Evolutionary conservation across 192 early-diverging fungal genomes (phyloP), one percentile per base, ranked within the genome.

Genomic region (Haplosporangium gracile): DNA sequence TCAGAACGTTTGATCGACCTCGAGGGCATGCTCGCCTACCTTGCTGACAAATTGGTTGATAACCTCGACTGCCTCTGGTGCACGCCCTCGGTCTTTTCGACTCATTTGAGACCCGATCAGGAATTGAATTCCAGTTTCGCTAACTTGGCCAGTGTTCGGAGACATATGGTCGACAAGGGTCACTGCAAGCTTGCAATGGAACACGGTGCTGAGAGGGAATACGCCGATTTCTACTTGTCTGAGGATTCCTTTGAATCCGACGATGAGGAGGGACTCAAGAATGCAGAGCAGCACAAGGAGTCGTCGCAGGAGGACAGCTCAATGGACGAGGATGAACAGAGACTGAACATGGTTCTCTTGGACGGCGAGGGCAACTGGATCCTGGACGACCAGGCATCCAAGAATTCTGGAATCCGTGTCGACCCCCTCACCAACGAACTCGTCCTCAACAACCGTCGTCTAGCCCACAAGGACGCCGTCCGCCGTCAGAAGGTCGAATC

Each of bases 141-240:
- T 5, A 78, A 76, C 39, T 34, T 88, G 69, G 32, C 72, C 32
- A 74, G 70, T 49, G 86, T 88, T 9, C 81, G 86, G 4, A 53
- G 82, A 68, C 86, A 88, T 57, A 88, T 88, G 86, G 65, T 78
- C 51, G 86, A 88, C 43, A 88, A 88, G 75, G 81, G 86, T 29
- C 86, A 88, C 65, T 88, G 86, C 81, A 88, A 88, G 45, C 74
- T 88, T 8, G 72, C 78, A 4, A 80, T 79, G 81, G 86, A 88
- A 22, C 69, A 76, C 0, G 86, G 86, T 15, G 86, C 86, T 32
- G 86, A 88, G 45, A 29, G 80, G 13, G 86, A 88, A 32, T 82
- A 79, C 32, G 81, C 80, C 5, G 86, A 82, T 47, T 88, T 88
- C 39, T 88, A 88, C 34, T 57, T 86, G 22, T n/a, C 76, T 13